Evolutionary conservation across 805 yeast species (phyloP), one percentile per base, ranked within the genome.

Genomic region (Schwanniomyces occidentalis): DNA sequence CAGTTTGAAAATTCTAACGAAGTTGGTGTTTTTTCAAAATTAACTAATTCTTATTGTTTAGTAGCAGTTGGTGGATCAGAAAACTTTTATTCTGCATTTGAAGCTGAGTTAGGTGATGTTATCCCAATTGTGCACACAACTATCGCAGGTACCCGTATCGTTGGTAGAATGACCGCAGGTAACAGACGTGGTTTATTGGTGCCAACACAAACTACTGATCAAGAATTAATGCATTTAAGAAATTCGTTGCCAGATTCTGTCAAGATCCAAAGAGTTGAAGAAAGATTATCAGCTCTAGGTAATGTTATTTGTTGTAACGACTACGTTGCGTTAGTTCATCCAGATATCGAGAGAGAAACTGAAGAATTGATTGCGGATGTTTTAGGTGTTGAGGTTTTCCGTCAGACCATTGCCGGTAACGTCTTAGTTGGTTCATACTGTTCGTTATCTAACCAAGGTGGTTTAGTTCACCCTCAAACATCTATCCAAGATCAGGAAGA

Each of bases 261-360:
- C 49, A 90, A 85, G 66, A 89, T 93, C 53, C 99, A 93, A 70
- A 80, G 99, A 63, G 96, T 95, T 24, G 99, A 93, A 68, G 99
- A 93, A 71, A 81, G 99, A 60, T 73, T 93, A 45, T 85, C 96
- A 34, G 99, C 99, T 9, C 71, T 93, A 48, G 99, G 99, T 53
- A 93, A 93, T 53, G 99, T 93, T 44, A 89, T 93, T 56, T 91
- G 98, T 68, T 91, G 98, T 70, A 93, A 93, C 65, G 99, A 93
- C 65, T 93, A 93, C 61, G 99, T 95, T 52, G 99, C 99, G 3
- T 76, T 93, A 47, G 99, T 93, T 35, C 99, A 93, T 65, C 99
- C 99, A 33, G 99, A 93, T 70, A 88, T 93, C 48, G 99, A 93
- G 73, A 83, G 99, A 61, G 99, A 93, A 68, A 93, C 99, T 34